phyloP scores from a whole-genome alignment of 1,139 yeast species.

The Hansenula lynferdii region DNA sequence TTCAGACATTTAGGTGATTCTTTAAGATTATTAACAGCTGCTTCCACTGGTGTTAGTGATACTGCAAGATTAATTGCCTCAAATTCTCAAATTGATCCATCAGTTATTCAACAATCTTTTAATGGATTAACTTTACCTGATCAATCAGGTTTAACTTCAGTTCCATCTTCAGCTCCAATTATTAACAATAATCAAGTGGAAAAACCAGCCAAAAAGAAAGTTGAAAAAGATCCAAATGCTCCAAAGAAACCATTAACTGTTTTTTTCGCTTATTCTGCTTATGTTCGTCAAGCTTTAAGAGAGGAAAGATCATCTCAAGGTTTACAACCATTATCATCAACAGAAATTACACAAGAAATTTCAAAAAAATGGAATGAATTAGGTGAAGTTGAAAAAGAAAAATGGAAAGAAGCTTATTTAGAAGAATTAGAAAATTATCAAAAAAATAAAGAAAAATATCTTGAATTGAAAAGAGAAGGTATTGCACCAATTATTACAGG shows the following conservation, averaged over 20 bases:
- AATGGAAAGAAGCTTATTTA: constrained; percentile 73
- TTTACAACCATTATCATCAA: constrained; percentile 59
- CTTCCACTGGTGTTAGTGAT: constrained; percentile 18
- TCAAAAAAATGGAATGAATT: constrained; percentile 75
- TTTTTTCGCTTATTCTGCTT: constrained; percentile 72
- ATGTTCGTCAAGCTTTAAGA: constrained; percentile 56
- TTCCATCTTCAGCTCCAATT: constrained; percentile 2
- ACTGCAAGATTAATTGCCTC: constrained; percentile 16
- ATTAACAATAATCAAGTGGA: constrained; percentile 6
- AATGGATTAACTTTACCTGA: constrained; percentile 3
- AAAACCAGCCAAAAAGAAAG: constrained; percentile 41
- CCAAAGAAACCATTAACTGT: constrained; percentile 65
- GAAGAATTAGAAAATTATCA: constrained; percentile 62
- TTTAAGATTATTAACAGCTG: constrained; percentile 24
- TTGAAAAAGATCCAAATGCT: constrained; percentile 51
- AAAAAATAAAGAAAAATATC: constrained; percentile 57
- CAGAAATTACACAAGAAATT: constrained; percentile 74
- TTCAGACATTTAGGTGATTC: constrained; percentile 34
- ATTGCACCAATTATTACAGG: constrained; percentile 19
- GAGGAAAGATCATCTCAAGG: constrained; percentile 60
- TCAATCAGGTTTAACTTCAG: constrained; percentile 3
- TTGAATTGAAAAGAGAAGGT: constrained; percentile 46
- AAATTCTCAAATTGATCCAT: constrained; percentile 4
- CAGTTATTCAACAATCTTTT: constrained; percentile 1
- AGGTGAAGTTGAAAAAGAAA: constrained; percentile 59